Conservation (phyloP, 2,329 filamentous ascomycete genomes). For the Fusarium beomiforme region DNA sequence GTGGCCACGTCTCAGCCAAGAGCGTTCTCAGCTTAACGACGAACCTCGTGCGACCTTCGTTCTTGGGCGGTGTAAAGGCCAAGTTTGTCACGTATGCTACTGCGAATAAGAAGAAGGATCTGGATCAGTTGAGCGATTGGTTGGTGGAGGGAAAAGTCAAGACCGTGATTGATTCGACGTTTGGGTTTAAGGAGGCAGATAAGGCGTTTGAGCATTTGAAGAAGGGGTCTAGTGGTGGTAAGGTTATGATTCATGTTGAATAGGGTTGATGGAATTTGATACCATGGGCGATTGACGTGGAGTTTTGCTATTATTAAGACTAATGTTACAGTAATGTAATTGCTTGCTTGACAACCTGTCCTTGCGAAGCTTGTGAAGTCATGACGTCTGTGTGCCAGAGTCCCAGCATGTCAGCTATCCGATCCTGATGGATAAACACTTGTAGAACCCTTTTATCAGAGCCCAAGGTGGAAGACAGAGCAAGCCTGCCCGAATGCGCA, state of each 20-base stretch:
- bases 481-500: background rate
- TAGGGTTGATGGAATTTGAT: slow-evolving; percentile 6
- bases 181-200: slow-evolving; percentile 64
- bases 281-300: background rate
- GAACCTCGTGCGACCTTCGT: slow-evolving; percentile 45
- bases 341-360: background rate
- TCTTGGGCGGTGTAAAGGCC: slow-evolving; percentile 53
- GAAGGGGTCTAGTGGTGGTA: slow-evolving; percentile 67
- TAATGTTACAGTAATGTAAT: background rate
- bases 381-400: background rate
- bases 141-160: slow-evolving; percentile 67
- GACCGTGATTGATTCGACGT: slow-evolving; percentile 64
- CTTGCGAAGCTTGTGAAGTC: background rate
- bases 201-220: slow-evolving; percentile 69
- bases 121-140: slow-evolving; percentile 63
- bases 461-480: background rate
- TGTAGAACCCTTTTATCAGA: background rate
- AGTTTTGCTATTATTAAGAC: background rate
- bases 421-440: background rate
- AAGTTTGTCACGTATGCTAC: slow-evolving; percentile 54
- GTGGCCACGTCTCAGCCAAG: slow-evolving; percentile 48
- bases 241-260: slow-evolving; percentile 59
- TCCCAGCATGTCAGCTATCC: background rate
- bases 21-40: slow-evolving; percentile 38
- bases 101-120: slow-evolving; percentile 55